Percentiles rank a stretch among this genome's conserved stretches.
These are phyloP conservation scores for Pisolithus tinctorius DNA, from an alignment of 768 basidiomycete species.

Conservation along the genomic window DNA sequence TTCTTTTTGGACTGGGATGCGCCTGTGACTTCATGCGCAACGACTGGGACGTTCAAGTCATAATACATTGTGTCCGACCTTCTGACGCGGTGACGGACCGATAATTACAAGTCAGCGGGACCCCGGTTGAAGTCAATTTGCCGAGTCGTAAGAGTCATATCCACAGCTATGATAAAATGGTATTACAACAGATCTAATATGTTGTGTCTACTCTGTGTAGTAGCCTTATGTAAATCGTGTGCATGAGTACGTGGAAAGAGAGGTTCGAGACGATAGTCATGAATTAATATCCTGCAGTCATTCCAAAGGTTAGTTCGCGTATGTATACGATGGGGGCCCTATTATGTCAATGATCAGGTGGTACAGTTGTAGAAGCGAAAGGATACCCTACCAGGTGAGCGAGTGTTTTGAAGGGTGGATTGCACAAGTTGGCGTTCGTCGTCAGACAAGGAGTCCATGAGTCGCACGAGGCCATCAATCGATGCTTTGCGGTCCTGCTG, in stretches of 20 bases:
- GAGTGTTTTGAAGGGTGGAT: constrained; percentile 51
- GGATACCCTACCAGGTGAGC: constrained; percentile 49
- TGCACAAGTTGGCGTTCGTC: constrained; percentile 66
- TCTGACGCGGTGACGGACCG: too few relatives aligned
- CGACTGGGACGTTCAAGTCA: constrained; percentile 59
- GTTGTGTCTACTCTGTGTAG: not conserved
- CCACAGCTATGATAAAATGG: not conserved
- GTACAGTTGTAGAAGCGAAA: not conserved
- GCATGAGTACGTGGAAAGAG: not conserved
- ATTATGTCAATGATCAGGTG: constrained; percentile 5
- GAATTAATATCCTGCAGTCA: not conserved
- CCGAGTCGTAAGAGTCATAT: too few relatives aligned
- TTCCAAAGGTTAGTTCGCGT: constrained; percentile 9
- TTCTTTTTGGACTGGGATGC: constrained; percentile 18
- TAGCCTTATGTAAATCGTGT: not conserved
- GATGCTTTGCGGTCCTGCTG: constrained; percentile 75
- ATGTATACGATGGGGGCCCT: constrained; percentile 39
- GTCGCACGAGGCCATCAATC: constrained; percentile 62
- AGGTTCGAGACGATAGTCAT: not conserved
- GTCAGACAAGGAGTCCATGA: constrained; percentile 65
- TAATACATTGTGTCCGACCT: constrained; percentile 47
- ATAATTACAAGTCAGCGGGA: too few relatives aligned
- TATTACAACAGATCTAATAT: not conserved
- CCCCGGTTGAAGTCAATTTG: too few relatives aligned
- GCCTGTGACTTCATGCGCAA: constrained; percentile 14